Evolutionary conservation across 176 grass and related monocot genomes (phyloP).

Genomic region (Coix lacrymajobi): DNA sequence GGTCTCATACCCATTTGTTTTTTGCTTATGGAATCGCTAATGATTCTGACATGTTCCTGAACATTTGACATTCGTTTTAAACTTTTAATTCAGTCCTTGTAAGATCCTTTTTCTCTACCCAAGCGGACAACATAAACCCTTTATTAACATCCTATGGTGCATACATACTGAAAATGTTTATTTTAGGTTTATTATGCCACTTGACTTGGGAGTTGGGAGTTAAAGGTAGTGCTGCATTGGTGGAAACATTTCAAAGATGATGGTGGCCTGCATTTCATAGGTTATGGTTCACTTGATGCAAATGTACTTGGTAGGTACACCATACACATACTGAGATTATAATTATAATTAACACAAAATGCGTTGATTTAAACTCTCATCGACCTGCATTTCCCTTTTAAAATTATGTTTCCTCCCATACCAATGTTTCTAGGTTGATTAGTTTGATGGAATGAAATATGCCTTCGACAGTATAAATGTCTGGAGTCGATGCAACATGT

Average conservation of each 20-base stretch:
- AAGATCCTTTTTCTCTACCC: background rate
- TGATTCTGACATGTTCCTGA: background rate
- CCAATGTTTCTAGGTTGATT: too few species aligned
- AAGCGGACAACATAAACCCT: background rate
- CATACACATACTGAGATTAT: constrained; percentile 14
- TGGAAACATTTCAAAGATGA: constrained; percentile 93
- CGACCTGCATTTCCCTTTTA: too few species aligned
- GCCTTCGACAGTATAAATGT: too few species aligned
- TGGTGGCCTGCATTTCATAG: constrained; percentile 76
- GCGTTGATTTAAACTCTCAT: too few species aligned
- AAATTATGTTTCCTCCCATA: too few species aligned
- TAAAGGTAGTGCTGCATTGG: constrained; percentile 96
- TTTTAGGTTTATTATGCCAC: constrained; percentile 81
- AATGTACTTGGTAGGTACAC: constrained; percentile 81
- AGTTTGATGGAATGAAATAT: too few species aligned
- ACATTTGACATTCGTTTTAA: too few species aligned
- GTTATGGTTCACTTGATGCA: too few species aligned
- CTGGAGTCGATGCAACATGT: too few species aligned
- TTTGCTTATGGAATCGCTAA: constrained; percentile 4
- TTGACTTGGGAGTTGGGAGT: constrained; percentile 87
- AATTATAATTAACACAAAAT: background rate
- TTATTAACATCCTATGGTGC: background rate
- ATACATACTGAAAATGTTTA: background rate
- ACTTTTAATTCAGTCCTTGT: background rate
- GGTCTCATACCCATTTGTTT: background rate